Base-by-base conservation (phyloP, 179 eudicot species). In the Silene coronaria region DNA sequence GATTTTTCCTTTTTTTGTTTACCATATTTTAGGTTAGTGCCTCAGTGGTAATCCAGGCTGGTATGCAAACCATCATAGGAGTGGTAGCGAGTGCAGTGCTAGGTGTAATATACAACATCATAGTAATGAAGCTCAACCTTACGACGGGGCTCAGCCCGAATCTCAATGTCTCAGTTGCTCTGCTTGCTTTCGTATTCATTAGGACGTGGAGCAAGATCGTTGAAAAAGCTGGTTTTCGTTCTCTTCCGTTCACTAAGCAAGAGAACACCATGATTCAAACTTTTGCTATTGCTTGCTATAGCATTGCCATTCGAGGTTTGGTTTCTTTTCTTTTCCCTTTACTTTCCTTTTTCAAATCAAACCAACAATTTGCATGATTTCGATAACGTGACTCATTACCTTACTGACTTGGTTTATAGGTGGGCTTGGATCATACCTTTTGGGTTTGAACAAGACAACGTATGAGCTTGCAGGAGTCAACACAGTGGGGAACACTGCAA, bases 221-320 rank as follows among this genome's bases (percentile, higher is more conserved):
- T 11, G 70, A 80, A 17, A 89, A 82, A 68, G 24, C 64, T 1
- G 96, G 96, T 3, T 65, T 88, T 48, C 62, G 80, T 14, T 77
- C 91, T 0, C 63, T 36, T 68, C 97, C 97, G 1, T 92, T 92
- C 71, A 91, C 94, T 5, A 82, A 84, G 58, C 96, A 92, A 78
- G 97, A 92, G 84, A 92, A 92, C 27, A 89, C 96, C 69, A 91
- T 92, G 90, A 89, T 92, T 64, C 96, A 91, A 68, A 92, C 97
- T 1, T 89, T 88, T 77, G 85, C 90, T 2, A 94, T 92, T 58
- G 96, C 97, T 45, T 92, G 91, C 72, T 92, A 92, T 66, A 86
- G 91, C 82, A 88, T 92, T 53, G 86, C 94, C 32, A 70, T 89
- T 79, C 89, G 88, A 85, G 97, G 97, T 90, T 80, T 32, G 2